These are phyloP conservation scores for Melastoma candidum DNA, from an alignment of 441 rosid genomes.

Conservation along the genomic window DNA sequence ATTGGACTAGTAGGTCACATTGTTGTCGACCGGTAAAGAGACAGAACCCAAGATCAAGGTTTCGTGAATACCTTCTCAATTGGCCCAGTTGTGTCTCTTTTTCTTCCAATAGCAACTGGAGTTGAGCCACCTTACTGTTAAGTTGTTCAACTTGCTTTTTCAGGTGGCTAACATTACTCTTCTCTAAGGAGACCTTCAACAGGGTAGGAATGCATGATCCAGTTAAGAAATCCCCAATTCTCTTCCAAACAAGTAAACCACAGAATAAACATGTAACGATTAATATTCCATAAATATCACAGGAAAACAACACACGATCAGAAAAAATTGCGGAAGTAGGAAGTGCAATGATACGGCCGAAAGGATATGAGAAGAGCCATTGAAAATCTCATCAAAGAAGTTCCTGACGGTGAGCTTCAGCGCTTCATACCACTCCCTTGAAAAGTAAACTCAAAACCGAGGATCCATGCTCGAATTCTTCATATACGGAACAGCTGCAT, in stretches of 20 bases:
- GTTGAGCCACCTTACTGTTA: conserved; percentile 46
- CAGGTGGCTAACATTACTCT: conserved; percentile 33
- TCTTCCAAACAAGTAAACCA: conserved; percentile 7
- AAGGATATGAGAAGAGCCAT: conserved; percentile 67
- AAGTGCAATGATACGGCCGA: background rate
- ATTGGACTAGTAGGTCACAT: conserved; percentile 4
- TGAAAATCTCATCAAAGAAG: conserved; percentile 60
- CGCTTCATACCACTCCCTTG: conserved; percentile 63
- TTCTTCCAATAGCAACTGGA: conserved; percentile 56
- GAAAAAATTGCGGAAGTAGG: background rate
- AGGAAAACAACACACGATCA: too few relatives aligned
- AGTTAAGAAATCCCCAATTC: conserved; percentile 32
- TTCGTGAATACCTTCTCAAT: conserved; percentile 32
- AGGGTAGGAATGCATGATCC: conserved; percentile 54
- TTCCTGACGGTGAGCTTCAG: conserved; percentile 53
- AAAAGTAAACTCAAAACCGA: conserved; percentile 48
- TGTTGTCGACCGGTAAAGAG: conserved; percentile 6
- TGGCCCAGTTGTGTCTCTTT: conserved; percentile 39
- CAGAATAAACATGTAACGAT: background rate
- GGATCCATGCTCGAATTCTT: conserved; percentile 57
- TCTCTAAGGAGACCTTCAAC: conserved; percentile 53
- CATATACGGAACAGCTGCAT: conserved; percentile 51
- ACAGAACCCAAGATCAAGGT: background rate
- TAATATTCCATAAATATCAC: too few relatives aligned
- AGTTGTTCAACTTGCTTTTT: conserved; percentile 52